These are phyloP conservation scores for Neurospora sp. DNA, from an alignment of 495 filamentous ascomycete species.

Conservation along the genomic window DNA sequence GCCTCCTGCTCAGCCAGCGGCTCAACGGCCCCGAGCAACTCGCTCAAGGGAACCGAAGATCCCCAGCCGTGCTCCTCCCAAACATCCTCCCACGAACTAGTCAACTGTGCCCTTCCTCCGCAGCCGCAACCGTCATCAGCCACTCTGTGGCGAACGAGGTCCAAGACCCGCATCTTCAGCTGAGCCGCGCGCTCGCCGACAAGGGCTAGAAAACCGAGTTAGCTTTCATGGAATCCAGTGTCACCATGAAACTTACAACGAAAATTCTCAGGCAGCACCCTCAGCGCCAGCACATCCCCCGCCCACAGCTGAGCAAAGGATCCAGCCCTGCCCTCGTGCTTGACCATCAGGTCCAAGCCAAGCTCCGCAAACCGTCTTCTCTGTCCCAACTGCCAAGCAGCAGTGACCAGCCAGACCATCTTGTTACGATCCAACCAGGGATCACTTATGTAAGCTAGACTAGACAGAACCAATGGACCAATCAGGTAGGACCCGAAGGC, in stretches of 20 bases:
- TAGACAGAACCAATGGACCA: no score
- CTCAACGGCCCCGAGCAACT: neutral
- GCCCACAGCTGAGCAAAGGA: neutral
- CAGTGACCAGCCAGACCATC: neutral
- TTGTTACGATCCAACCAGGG: no score
- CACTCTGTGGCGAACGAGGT: neutral
- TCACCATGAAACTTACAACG: neutral
- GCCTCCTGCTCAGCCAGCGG: neutral
- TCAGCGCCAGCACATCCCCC: neutral
- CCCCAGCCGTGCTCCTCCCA: neutral
- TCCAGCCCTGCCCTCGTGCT: neutral
- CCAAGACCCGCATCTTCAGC: neutral
- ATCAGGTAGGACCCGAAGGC: no score
- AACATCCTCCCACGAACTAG: neutral
- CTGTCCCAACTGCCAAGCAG: neutral
- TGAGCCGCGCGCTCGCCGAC: neutral
- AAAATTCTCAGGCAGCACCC: neutral
- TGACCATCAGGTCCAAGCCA: neutral
- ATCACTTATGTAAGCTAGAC: no score
- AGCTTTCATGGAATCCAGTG: neutral
- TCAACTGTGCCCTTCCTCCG: neutral
- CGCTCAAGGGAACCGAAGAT: neutral
- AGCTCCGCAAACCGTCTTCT: neutral
- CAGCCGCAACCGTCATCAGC: neutral
- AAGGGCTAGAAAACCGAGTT: neutral